These are phyloP conservation scores for Penicillium herquei DNA, from an alignment of 495 filamentous ascomycete species.

Conservation along the genomic window DNA sequence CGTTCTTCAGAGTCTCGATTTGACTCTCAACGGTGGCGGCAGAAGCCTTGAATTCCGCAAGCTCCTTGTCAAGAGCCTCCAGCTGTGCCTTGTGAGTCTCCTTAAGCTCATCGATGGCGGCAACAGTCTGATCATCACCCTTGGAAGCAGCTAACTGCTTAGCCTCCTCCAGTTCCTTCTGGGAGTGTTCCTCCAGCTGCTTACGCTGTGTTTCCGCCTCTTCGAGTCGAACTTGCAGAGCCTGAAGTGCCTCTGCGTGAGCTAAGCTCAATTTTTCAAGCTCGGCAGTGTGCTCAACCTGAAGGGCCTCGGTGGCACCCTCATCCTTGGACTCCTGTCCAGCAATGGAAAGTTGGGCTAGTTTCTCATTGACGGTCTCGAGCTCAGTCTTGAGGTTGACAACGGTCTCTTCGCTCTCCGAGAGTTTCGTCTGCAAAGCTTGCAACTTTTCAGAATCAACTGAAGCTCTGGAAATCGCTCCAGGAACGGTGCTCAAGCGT, in stretches of 20 bases:
- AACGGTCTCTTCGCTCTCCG: constrained; percentile 44
- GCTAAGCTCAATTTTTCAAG: constrained; percentile 34
- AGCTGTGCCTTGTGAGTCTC: constrained; percentile 37
- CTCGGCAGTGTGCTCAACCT: constrained; percentile 39
- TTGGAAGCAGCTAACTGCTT: constrained; percentile 34
- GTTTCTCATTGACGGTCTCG: constrained; percentile 39
- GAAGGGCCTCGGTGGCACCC: constrained; percentile 27
- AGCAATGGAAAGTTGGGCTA: constrained; percentile 33
- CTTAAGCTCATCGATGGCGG: constrained; percentile 41
- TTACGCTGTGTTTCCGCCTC: constrained; percentile 41
- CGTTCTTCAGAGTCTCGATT: constrained; percentile 37
- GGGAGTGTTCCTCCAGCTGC: constrained; percentile 40
- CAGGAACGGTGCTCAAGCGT: constrained; percentile 32
- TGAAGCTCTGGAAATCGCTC: constrained; percentile 24
- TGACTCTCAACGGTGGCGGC: constrained; percentile 38
- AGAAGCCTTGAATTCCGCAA: constrained; percentile 37
- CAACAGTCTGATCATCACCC: constrained; percentile 34
- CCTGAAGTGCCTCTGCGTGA: constrained; percentile 38
- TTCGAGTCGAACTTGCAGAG: constrained; percentile 36
- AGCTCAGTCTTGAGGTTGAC: constrained; percentile 39
- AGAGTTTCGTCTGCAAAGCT: constrained; percentile 39
- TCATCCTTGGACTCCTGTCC: constrained; percentile 28
- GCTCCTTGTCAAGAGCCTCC: constrained; percentile 36
- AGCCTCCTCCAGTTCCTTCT: constrained; percentile 42
- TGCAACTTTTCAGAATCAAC: constrained; percentile 40